These are phyloP conservation scores for Aspergillus asperescens DNA, from an alignment of 495 filamentous ascomycete species.

Conservation along the genomic window DNA sequence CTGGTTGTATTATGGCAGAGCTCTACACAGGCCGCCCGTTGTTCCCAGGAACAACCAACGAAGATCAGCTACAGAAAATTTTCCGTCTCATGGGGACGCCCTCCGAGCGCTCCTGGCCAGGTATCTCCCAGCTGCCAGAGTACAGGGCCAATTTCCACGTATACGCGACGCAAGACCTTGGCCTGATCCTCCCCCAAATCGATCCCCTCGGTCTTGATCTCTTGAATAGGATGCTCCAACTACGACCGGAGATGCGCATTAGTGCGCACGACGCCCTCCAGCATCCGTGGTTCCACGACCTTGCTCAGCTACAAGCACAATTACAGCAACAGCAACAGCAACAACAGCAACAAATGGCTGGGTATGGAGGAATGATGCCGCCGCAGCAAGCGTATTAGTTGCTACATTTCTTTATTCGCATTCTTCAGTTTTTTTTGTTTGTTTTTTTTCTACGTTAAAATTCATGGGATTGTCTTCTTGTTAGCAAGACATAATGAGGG, in stretches of 20 bases:
- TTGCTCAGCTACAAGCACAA: conserved; percentile 48
- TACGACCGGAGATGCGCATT: conserved; percentile 87
- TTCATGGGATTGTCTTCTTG: conserved; percentile 5
- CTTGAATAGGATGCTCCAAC: conserved; percentile 81
- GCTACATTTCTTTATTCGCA: conserved; percentile 4
- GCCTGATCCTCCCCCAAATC: conserved; percentile 81
- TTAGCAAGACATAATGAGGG: conserved; percentile 29
- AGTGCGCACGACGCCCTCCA: conserved; percentile 75
- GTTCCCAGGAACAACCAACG: conserved; percentile 93
- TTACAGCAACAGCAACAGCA: conserved; percentile 41
- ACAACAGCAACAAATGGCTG: conserved; percentile 39
- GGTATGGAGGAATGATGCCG: conserved; percentile 41
- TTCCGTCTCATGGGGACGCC: conserved; percentile 97
- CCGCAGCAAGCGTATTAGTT: conserved; percentile 36
- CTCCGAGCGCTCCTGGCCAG: conserved; percentile 87
- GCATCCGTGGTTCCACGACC: conserved; percentile 85
- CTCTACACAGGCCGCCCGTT: conserved; percentile 92
- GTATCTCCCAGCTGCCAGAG: conserved; percentile 82
- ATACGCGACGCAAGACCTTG: conserved; percentile 88
- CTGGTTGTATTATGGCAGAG: conserved; percentile 97
- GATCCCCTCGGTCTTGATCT: conserved; percentile 82
- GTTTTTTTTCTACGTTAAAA: conserved; percentile 10
- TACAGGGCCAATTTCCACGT: conserved; percentile 92
- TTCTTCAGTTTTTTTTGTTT: conserved; percentile 10
- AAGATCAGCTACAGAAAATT: conserved; percentile 91